A percentile compares a stretch with the other conserved stretches of the same genome.
phyloP scores from a whole-genome alignment of 1,284 basidiomycete species.

The Pyrrhoderma lamaoense region DNA sequence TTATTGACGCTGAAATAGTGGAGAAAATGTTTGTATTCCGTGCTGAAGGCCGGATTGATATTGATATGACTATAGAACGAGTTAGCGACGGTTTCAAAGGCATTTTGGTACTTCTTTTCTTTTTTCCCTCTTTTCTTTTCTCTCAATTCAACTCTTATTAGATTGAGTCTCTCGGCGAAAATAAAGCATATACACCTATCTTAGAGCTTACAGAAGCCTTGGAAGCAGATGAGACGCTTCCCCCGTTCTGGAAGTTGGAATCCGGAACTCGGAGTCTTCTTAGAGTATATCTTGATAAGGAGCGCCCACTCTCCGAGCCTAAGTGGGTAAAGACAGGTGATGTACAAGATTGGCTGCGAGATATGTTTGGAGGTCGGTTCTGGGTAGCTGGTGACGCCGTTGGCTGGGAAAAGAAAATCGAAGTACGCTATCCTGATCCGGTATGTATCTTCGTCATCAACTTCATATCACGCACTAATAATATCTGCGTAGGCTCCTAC shows the following conservation, averaged over 20 bases:
- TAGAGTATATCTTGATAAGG: conserved; percentile 72
- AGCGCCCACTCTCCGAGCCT: conserved; percentile 84
- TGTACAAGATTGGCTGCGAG: conserved; percentile 86
- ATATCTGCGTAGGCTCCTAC: conserved; percentile 66
- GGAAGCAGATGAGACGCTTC: conserved; percentile 52
- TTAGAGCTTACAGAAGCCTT: conserved; percentile 38
- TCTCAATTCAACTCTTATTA: conserved; percentile 27
- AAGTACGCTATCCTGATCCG: conserved; percentile 90
- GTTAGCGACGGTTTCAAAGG: conserved; percentile 59
- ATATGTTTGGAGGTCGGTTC: conserved; percentile 78
- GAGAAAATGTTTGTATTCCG: conserved; percentile 76
- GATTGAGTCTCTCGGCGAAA: conserved; percentile 69
- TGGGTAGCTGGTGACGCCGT: conserved; percentile 66
- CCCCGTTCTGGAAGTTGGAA: conserved; percentile 52
- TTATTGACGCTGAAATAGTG: conserved; percentile 85
- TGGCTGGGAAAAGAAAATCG: conserved; percentile 91
- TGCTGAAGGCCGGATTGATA: conserved; percentile 79
- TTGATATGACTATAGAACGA: conserved; percentile 54
- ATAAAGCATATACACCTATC: conserved; percentile 60
- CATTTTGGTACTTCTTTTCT: conserved; percentile 47
- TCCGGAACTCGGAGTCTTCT: conserved; percentile 49
- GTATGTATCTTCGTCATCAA: conserved; percentile 42
- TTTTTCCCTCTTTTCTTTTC: conserved; percentile 8
- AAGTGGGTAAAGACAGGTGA: conserved; percentile 95
- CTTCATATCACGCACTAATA: conserved; percentile 7